phyloP scores from a whole-genome alignment of 495 filamentous ascomycete species.

The Aspergillus sclerotiicarbonarius region DNA sequence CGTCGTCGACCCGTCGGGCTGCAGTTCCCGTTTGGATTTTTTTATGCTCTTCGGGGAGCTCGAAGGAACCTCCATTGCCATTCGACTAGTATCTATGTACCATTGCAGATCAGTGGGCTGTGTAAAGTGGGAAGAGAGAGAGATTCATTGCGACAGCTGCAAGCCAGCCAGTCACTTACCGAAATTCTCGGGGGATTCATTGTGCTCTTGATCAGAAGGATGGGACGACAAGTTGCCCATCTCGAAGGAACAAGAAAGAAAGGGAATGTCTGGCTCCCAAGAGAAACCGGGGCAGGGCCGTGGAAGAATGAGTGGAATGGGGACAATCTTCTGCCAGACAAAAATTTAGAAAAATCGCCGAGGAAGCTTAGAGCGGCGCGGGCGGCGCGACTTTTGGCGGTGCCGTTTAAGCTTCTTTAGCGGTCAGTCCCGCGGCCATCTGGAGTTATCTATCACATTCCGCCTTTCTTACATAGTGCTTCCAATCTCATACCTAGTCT shows the following conservation, averaged over 20 bases:
- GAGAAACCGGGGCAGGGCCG: neutral
- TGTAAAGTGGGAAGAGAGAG: too few species aligned
- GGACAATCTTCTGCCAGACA: too few species aligned
- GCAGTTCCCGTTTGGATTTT: neutral
- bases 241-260: neutral
- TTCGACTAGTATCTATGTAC: neutral
- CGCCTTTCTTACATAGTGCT: too few species aligned
- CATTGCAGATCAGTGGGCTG: neutral
- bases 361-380: too few species aligned
- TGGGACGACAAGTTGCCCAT: slow-evolving; percentile 18
- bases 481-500: too few species aligned
- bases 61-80: neutral
- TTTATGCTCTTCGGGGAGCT: neutral
- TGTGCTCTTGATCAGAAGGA: neutral
- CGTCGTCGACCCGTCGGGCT: neutral
- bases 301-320: too few species aligned
- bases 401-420: too few species aligned
- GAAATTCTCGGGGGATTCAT: neutral
- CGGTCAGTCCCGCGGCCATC: too few species aligned
- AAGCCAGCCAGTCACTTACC: neutral
- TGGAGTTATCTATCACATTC: too few species aligned
- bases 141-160: too few species aligned
- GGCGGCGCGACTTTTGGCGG: too few species aligned
- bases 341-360: slow-evolving; percentile 2
- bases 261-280: neutral